Evolutionary conservation across 2,329 filamentous ascomycete species (phyloP).

Genomic region (Huntiella abstrusa): DNA sequence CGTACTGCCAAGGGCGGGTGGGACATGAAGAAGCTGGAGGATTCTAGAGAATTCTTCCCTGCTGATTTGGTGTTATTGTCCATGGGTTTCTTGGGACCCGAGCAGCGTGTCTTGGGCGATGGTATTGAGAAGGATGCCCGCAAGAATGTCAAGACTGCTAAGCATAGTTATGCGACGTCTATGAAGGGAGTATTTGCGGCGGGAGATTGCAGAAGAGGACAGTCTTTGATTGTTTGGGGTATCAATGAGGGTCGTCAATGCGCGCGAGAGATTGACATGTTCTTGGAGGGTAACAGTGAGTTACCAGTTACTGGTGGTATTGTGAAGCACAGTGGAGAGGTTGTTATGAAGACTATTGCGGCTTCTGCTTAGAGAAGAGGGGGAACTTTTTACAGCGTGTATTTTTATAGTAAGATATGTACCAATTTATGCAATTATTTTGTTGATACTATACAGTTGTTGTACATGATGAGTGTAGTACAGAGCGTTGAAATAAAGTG

Average conservation of each 20-base stretch:
- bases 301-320: conserved; percentile 88
- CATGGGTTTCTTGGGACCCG: conserved; percentile 93
- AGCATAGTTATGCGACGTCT: conserved; percentile 77
- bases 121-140: conserved; percentile 77
- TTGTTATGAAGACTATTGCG: conserved; percentile 32
- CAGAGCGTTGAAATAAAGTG: neutral
- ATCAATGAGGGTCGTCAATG: conserved; percentile 94
- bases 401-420: conserved; percentile 3
- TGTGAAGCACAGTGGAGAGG: conserved; percentile 61
- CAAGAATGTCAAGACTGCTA: conserved; percentile 89
- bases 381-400: neutral
- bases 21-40: conserved; percentile 97
- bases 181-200: conserved; percentile 79
- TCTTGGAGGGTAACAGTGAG: conserved; percentile 59
- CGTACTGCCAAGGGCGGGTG: conserved; percentile 75
- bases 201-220: conserved; percentile 84
- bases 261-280: conserved; percentile 80
- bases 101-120: conserved; percentile 73
- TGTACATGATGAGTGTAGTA: neutral
- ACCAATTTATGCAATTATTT: neutral
- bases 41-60: conserved; percentile 87
- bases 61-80: conserved; percentile 85
- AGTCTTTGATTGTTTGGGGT: conserved; percentile 93
- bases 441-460: neutral
- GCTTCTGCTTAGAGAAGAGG: conserved; percentile 12